phyloP scores from a whole-genome alignment of 1,284 basidiomycete species.

The Trichosporon faecale region DNA sequence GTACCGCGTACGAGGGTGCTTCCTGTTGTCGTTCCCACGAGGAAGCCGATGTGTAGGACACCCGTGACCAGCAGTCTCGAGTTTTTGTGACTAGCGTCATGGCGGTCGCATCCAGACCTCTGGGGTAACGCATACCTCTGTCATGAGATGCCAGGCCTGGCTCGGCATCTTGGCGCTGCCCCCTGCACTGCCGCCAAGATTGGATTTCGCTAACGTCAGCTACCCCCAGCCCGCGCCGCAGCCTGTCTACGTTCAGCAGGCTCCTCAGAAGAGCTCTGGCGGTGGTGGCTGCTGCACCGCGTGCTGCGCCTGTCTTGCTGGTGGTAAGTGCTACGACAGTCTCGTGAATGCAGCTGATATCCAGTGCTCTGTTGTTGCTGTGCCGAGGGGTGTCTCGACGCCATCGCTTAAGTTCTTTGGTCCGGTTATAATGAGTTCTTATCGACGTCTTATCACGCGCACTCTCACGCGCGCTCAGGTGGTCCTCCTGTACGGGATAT shows the following conservation, averaged over 20 bases:
- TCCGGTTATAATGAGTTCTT: not conserved
- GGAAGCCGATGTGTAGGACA: not conserved
- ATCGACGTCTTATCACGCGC: slow-evolving; percentile 3
- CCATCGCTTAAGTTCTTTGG: not conserved
- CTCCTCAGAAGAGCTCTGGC: slow-evolving; percentile 25
- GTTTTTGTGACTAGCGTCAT: not conserved
- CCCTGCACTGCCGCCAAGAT: not conserved
- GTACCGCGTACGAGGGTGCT: slow-evolving; percentile 10
- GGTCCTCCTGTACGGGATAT: not conserved
- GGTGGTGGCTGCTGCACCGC: slow-evolving; percentile 32
- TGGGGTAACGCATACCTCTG: not conserved
- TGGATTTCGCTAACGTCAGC: slow-evolving; percentile 23
- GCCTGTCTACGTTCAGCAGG: slow-evolving; percentile 46
- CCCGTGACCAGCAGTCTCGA: not conserved
- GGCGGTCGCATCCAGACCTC: not conserved
- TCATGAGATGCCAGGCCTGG: not conserved
- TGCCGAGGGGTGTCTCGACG: slow-evolving; percentile 43
- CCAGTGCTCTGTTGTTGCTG: slow-evolving; percentile 45
- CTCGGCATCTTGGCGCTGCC: not conserved
- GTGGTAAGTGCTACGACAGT: slow-evolving; percentile 27
- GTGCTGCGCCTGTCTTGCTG: slow-evolving; percentile 39
- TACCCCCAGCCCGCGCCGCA: slow-evolving; percentile 48
- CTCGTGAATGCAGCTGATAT: slow-evolving; percentile 1
- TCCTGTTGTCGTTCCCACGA: not conserved
- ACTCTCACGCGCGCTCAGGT: not conserved